These are phyloP conservation scores for Dactylellina leptospora DNA, from an alignment of 2,329 filamentous ascomycete genomes.

Conservation along the genomic window DNA sequence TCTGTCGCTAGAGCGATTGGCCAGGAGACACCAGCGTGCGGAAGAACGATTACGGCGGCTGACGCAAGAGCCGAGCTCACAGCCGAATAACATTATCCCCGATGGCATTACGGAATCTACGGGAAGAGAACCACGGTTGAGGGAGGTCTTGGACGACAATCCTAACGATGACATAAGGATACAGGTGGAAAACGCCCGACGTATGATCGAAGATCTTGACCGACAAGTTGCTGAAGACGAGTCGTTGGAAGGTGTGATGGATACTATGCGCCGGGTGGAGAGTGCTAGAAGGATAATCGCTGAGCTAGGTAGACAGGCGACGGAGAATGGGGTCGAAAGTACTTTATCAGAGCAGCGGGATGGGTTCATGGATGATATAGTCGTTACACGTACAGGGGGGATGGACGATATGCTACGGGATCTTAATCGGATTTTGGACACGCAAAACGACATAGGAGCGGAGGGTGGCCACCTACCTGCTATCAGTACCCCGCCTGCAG, in stretches of 20 bases:
- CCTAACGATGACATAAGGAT: background rate
- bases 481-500: background rate
- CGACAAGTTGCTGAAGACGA: slow-evolving; percentile 15
- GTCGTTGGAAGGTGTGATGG: slow-evolving; percentile 15
- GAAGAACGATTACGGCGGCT: slow-evolving; percentile 31
- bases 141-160: slow-evolving; percentile 21
- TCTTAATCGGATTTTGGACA: slow-evolving; percentile 38
- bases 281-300: slow-evolving; percentile 29
- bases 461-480: background rate
- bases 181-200: slow-evolving; percentile 4
- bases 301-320: slow-evolving; percentile 27
- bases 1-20: slow-evolving; percentile 19
- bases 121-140: slow-evolving; percentile 16
- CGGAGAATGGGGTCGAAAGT: slow-evolving; percentile 2
- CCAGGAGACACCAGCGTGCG: slow-evolving; percentile 33
- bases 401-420: slow-evolving; percentile 45
- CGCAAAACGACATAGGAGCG: slow-evolving; percentile 19
- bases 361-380: slow-evolving; percentile 24
- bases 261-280: slow-evolving; percentile 35
- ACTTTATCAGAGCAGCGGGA: slow-evolving; percentile 13
- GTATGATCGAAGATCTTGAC: slow-evolving; percentile 13
- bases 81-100: slow-evolving; percentile 5
- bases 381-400: slow-evolving; percentile 17
- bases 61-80: slow-evolving; percentile 15
- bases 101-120: slow-evolving; percentile 8